Conservation (phyloP, 805 yeast genomes). For the Barnettozyma siamensis region DNA sequence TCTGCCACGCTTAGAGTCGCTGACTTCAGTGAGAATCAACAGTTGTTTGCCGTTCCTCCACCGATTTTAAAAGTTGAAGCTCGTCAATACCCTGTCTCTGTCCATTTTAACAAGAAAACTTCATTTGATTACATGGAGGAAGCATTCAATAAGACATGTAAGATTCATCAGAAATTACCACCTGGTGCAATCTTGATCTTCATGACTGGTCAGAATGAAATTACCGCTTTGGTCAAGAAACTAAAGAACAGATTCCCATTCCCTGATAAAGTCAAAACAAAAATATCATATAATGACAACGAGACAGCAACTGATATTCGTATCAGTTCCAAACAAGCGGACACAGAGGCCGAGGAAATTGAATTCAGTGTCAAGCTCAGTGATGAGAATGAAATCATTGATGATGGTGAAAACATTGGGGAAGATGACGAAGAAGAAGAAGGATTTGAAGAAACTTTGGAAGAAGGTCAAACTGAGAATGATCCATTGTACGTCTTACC, state of each 20-base stretch:
- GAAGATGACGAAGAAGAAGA: conserved; percentile 44
- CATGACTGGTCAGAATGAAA: conserved; percentile 93
- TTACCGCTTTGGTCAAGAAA: conserved; percentile 64
- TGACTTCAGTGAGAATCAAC: conserved; percentile 81
- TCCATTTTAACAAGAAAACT: conserved; percentile 83
- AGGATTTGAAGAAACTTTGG: conserved; percentile 63
- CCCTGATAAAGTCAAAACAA: conserved; percentile 25
- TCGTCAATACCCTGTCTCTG: conserved; percentile 88
- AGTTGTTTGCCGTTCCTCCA: conserved; percentile 66
- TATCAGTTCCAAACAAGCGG: conserved; percentile 54
- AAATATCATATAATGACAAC: conserved; percentile 19
- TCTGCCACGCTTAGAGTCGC: conserved; percentile 93
- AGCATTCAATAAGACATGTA: conserved; percentile 76
- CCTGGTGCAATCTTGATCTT: conserved; percentile 92
- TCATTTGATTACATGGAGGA: conserved; percentile 77
- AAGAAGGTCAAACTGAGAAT: conserved; percentile 60
- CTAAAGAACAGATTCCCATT: conserved; percentile 67
- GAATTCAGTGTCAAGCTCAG: conserved; percentile 54
- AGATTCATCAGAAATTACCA: conserved; percentile 81
- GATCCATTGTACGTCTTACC: conserved; percentile 91
- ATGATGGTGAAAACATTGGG: conserved; percentile 32
- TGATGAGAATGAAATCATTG: conserved; percentile 30
- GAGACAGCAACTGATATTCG: conserved; percentile 40
- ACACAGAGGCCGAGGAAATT: conserved; percentile 81
- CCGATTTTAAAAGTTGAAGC: conserved; percentile 89